Percentiles rank a stretch among this genome's conserved stretches.
phyloP scores from a whole-genome alignment of 768 basidiomycete genomes.

The Pisolithus tinctorius region DNA sequence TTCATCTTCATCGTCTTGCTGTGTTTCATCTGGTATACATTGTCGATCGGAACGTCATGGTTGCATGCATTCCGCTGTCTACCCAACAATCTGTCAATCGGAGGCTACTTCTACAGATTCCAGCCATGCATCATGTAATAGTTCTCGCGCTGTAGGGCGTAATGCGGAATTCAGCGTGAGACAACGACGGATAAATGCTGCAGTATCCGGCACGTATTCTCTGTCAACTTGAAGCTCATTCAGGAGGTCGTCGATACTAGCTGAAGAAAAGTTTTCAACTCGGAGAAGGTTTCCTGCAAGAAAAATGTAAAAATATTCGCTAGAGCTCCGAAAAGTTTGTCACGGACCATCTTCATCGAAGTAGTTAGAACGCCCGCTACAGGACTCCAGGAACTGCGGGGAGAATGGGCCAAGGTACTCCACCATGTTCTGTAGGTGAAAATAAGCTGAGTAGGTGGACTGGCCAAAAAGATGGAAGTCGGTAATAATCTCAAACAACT shows the following conservation, averaged over 20 bases:
- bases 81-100: constrained; percentile 26
- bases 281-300: background rate
- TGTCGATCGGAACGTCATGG: no score
- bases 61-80: no score
- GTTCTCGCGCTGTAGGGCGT: no score
- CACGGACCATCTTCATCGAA: constrained; percentile 2
- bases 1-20: no score
- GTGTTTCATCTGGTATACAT: no score
- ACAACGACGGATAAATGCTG: background rate
- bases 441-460: background rate
- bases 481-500: background rate
- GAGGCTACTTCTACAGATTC: no score
- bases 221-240: background rate
- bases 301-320: background rate
- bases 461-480: no score
- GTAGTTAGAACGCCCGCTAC: constrained; percentile 2
- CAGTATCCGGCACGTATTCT: background rate
- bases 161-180: background rate
- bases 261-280: background rate
- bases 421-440: constrained; percentile 11
- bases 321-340: background rate
- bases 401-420: constrained; percentile 16
- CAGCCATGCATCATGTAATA: no score
- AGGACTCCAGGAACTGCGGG: constrained; percentile 11
- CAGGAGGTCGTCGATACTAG: background rate